Evolutionary conservation across 108 stramenopile species (phyloP).

Genomic region (Ochromonas danica): DNA sequence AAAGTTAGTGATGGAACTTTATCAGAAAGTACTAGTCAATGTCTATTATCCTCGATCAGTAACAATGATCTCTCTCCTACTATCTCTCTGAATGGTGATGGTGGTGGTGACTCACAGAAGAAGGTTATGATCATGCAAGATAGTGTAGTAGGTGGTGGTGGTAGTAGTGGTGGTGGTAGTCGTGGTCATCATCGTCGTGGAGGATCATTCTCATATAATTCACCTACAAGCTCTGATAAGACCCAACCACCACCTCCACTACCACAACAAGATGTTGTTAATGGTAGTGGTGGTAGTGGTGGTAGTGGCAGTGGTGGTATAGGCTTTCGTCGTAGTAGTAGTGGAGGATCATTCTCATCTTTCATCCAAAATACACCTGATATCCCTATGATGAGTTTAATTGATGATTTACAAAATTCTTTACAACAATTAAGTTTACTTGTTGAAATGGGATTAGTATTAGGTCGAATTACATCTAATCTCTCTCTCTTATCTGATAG

Average conservation of each 20-base stretch:
- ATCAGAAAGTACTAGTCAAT: background rate
- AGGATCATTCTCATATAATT: no score
- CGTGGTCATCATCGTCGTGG: no score
- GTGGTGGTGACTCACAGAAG: no score
- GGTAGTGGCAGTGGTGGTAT: background rate
- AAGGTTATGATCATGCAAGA: no score
- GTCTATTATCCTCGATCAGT: background rate
- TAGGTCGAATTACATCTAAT: background rate
- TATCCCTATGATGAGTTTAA: background rate
- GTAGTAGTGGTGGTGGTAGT: no score
- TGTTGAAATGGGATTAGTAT: background rate
- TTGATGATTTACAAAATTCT: background rate
- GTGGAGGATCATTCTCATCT: background rate
- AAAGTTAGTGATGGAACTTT: background rate
- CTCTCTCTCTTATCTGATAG: background rate
- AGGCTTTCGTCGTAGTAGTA: background rate
- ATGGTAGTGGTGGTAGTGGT: no score
- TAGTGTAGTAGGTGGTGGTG: no score
- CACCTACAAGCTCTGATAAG: no score
- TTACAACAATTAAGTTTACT: constrained; percentile 2
- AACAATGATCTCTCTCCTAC: no score
- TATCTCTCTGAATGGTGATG: no score
- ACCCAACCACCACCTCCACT: no score
- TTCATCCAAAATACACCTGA: background rate
- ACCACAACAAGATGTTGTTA: no score